Evolutionary conservation across 1,284 basidiomycete genomes (phyloP).

Genomic region (Wolfiporia cocos): DNA sequence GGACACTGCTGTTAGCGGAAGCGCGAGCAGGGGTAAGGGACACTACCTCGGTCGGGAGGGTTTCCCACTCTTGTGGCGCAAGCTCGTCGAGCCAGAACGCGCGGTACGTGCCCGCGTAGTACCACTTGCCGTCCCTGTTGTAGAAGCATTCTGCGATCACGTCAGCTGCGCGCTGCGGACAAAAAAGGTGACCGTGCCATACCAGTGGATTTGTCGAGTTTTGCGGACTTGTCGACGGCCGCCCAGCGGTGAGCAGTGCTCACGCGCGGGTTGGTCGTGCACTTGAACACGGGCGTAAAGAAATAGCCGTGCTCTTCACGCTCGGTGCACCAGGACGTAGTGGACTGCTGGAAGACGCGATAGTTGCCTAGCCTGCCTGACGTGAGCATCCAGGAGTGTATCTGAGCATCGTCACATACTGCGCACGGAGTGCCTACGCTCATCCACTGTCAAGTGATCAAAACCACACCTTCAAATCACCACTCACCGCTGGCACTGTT

Average conservation of each 20-base stretch:
- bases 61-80: conserved; percentile 59
- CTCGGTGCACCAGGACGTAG: conserved; percentile 71
- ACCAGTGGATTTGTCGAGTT: conserved; percentile 60
- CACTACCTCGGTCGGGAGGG: conserved; percentile 54
- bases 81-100: conserved; percentile 59
- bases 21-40: neutral
- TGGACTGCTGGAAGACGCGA: conserved; percentile 56
- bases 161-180: neutral
- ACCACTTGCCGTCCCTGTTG: conserved; percentile 71
- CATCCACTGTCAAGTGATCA: neutral
- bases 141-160: conserved; percentile 63
- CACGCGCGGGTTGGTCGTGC: conserved; percentile 67
- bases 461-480: neutral
- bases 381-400: conserved; percentile 6
- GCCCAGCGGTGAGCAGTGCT: conserved; percentile 68
- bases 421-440: conserved; percentile 32
- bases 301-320: conserved; percentile 76
- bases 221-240: conserved; percentile 48
- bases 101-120: conserved; percentile 73
- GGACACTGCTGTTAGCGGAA: too few species aligned
- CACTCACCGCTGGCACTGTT: conserved; percentile 50
- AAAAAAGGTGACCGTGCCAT: conserved; percentile 5
- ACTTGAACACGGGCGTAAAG: conserved; percentile 65
- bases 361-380: conserved; percentile 52
- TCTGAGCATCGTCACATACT: conserved; percentile 32